These are phyloP conservation scores for Lentithecium fluviatile DNA, from an alignment of 495 filamentous ascomycete species.

Conservation along the genomic window DNA sequence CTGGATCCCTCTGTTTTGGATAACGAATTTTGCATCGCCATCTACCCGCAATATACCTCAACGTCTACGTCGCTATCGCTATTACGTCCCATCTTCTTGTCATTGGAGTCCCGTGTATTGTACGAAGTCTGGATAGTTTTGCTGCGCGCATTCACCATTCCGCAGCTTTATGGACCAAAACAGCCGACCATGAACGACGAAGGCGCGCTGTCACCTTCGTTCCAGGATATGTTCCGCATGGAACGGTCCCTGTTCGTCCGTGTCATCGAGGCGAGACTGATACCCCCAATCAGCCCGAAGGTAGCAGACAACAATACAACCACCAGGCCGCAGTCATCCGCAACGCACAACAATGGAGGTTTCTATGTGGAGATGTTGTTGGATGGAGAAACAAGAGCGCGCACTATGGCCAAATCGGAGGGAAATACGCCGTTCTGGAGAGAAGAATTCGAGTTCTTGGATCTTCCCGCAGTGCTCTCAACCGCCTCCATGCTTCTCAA, in stretches of 20 bases:
- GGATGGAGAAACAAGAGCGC: constrained; percentile 83
- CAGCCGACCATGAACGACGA: constrained; percentile 41
- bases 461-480: constrained; percentile 77
- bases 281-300: constrained; percentile 38
- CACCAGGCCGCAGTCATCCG: constrained; percentile 18
- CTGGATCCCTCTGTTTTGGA: constrained; percentile 89
- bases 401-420: constrained; percentile 78
- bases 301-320: constrained; percentile 18
- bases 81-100: constrained; percentile 75
- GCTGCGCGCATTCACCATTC: constrained; percentile 86
- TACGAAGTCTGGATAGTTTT: constrained; percentile 98
- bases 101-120: constrained; percentile 79
- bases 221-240: constrained; percentile 63
- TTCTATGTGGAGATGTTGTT: constrained; percentile 92
- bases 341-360: constrained; percentile 18
- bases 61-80: constrained; percentile 63
- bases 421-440: constrained; percentile 90
- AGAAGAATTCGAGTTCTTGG: constrained; percentile 83
- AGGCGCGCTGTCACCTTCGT: constrained; percentile 28
- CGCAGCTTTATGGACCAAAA: constrained; percentile 78
- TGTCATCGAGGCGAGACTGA: constrained; percentile 61
- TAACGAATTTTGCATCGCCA: constrained; percentile 90
- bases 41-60: constrained; percentile 78
- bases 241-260: constrained; percentile 60
- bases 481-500: constrained; percentile 82